Evolutionary conservation across 2,329 filamentous ascomycete genomes (phyloP).

Genomic region (Trichoderma koningiopsis): DNA sequence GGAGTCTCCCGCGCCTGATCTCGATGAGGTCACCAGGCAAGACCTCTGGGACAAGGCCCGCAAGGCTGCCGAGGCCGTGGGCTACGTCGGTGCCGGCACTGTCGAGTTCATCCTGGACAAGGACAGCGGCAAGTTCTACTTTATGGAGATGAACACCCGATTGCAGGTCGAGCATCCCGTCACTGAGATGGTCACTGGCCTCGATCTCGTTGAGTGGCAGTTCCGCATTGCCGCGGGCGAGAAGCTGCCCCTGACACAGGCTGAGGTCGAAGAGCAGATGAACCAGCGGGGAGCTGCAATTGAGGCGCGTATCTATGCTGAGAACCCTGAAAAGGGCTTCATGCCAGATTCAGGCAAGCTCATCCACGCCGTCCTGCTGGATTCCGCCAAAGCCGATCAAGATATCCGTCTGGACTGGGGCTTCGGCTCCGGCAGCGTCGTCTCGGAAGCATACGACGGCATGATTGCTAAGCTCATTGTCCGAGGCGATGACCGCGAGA

Average conservation of each 20-base stretch:
- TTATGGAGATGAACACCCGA: slow-evolving; percentile 83
- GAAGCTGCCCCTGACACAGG: slow-evolving; percentile 57
- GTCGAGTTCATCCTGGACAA: slow-evolving; percentile 91
- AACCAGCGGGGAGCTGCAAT: slow-evolving; percentile 79
- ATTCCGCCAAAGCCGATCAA: slow-evolving; percentile 58
- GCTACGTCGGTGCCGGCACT: slow-evolving; percentile 87
- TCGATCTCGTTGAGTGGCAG: slow-evolving; percentile 91
- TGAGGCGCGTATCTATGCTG: slow-evolving; percentile 94
- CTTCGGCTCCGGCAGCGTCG: slow-evolving; percentile 86
- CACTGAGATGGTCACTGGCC: slow-evolving; percentile 69
- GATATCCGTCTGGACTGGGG: slow-evolving; percentile 91
- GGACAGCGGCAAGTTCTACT: slow-evolving; percentile 77
- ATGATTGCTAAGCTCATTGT: slow-evolving; percentile 99
- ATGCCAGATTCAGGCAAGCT: slow-evolving; percentile 90
- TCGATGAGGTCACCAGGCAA: slow-evolving; percentile 59
- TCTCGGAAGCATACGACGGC: slow-evolving; percentile 93
- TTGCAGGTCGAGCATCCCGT: slow-evolving; percentile 97
- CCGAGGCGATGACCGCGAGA: slow-evolving; percentile 73
- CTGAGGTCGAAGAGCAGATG: slow-evolving; percentile 74
- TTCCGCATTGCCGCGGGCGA: slow-evolving; percentile 71
- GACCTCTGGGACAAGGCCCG: slow-evolving; percentile 68
- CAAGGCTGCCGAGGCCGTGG: slow-evolving; percentile 70
- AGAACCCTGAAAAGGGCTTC: slow-evolving; percentile 89
- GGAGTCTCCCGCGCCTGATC: slow-evolving; percentile 77
- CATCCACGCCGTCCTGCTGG: slow-evolving; percentile 77